phyloP scores from a whole-genome alignment of 331 rosid species.

The Malus hybrid region DNA sequence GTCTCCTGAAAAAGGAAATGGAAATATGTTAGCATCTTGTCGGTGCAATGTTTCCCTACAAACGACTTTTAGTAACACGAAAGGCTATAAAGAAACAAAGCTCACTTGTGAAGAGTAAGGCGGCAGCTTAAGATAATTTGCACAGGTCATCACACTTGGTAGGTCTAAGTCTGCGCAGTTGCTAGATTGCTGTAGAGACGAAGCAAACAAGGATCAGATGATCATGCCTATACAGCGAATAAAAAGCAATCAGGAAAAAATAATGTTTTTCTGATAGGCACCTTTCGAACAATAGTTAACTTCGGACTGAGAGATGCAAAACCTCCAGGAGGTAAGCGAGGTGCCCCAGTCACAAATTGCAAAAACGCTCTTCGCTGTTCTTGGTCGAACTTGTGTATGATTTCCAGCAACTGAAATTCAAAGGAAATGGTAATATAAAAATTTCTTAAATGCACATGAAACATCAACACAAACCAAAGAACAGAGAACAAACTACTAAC shows the following conservation, averaged over 20 bases:
- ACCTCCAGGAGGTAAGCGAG: constrained; percentile 95
- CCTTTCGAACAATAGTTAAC: constrained; percentile 93
- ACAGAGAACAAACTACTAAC: constrained; percentile 31
- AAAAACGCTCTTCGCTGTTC: constrained; percentile 75
- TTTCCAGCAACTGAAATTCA: constrained; percentile 74
- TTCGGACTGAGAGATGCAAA: constrained; percentile 93
- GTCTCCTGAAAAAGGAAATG: constrained; percentile 50
- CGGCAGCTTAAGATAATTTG: constrained; percentile 95
- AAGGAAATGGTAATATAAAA: not conserved
- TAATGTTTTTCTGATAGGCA: constrained; percentile 6
- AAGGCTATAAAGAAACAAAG: not conserved
- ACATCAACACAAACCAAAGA: not conserved
- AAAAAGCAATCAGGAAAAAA: not conserved
- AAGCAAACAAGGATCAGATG: not conserved
- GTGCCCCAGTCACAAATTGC: constrained; percentile 96
- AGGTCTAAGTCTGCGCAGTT: constrained; percentile 64
- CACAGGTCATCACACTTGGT: constrained; percentile 99
- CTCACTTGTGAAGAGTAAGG: constrained; percentile 85
- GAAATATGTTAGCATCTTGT: not conserved
- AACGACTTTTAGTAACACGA: not conserved
- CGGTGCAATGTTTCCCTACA: not conserved
- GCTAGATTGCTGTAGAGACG: constrained; percentile 56
- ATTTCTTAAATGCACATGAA: constrained; percentile 2
- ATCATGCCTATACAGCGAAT: not conserved
- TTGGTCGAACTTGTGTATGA: constrained; percentile 57